These are phyloP conservation scores for Colletotrichum plurivorum DNA, from an alignment of 2,329 filamentous ascomycete genomes.

Conservation along the genomic window DNA sequence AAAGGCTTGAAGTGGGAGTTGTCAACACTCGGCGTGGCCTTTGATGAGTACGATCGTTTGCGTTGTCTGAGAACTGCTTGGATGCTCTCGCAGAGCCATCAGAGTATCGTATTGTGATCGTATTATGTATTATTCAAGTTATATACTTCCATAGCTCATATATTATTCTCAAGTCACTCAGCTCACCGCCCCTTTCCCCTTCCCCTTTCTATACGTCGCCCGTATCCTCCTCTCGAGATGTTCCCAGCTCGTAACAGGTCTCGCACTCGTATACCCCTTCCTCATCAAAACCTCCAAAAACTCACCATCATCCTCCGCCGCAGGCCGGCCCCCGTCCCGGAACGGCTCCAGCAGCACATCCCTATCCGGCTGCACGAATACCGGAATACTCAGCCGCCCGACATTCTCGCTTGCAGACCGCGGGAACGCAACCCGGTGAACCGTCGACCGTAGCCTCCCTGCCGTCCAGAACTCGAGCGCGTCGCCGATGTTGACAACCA, in stretches of 20 bases:
- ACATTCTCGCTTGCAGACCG: constrained; percentile 37
- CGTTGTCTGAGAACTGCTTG: too few relatives aligned
- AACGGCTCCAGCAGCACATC: constrained; percentile 37
- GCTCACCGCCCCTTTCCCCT: not conserved
- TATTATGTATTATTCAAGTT: not conserved
- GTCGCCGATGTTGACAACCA: constrained; percentile 83
- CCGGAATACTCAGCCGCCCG: constrained; percentile 37
- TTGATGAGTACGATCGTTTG: too few relatives aligned
- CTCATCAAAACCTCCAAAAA: constrained; percentile 35
- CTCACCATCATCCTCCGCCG: not conserved
- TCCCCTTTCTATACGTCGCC: constrained; percentile 30
- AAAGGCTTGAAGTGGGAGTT: not conserved
- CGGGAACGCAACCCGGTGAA: constrained; percentile 88
- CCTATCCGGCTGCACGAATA: constrained; percentile 40
- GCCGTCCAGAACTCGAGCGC: constrained; percentile 89
- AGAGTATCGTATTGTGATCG: not conserved
- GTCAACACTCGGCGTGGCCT: too few relatives aligned
- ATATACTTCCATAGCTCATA: not conserved
- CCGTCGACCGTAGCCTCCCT: constrained; percentile 86
- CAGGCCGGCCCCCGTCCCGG: not conserved
- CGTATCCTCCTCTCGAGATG: constrained; percentile 37
- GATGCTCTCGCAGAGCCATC: too few relatives aligned
- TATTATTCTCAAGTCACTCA: not conserved
- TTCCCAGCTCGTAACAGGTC: constrained; percentile 35
- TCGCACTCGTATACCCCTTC: constrained; percentile 36